These are phyloP conservation scores for Aspergillus eucalypticola DNA, from an alignment of 2,329 filamentous ascomycete species.

Conservation along the genomic window DNA sequence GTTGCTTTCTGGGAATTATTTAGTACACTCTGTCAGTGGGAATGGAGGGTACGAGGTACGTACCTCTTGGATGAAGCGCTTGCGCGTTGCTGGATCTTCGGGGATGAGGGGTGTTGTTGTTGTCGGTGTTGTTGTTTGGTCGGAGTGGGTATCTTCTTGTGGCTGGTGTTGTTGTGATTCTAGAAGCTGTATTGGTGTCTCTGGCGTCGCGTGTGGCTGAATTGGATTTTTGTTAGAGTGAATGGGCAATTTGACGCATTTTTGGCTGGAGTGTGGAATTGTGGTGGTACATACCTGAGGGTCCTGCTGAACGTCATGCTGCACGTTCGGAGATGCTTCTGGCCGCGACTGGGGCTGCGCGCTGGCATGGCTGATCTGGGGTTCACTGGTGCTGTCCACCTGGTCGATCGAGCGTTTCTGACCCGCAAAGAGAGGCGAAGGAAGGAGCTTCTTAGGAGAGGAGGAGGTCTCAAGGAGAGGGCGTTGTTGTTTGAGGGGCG, in stretches of 20 bases:
- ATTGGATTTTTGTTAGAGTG: not conserved
- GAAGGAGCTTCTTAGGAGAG: constrained; percentile 32
- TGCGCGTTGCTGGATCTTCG: constrained; percentile 38
- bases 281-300: not conserved
- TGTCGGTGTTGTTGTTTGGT: constrained; percentile 14
- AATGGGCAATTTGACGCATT: not conserved
- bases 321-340: not conserved
- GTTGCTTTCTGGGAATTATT: constrained; percentile 40
- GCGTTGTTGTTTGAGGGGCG: constrained; percentile 36
- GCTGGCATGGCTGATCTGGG: not conserved
- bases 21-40: constrained; percentile 6
- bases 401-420: constrained; percentile 45
- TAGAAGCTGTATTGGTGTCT: not conserved
- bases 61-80: constrained; percentile 45
- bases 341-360: constrained; percentile 1
- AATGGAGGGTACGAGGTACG: constrained; percentile 10
- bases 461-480: constrained; percentile 23
- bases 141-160: constrained; percentile 17
- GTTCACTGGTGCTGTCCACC: constrained; percentile 32
- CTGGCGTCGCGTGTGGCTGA: not conserved
- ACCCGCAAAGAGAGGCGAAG: constrained; percentile 37
- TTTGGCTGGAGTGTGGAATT: no score
- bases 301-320: constrained; percentile 12
- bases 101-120: constrained; percentile 26
- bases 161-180: constrained; percentile 21